Evolutionary conservation across 192 early-diverging fungal species (phyloP).

Genomic region (Gamsiella multidivaricata): DNA sequence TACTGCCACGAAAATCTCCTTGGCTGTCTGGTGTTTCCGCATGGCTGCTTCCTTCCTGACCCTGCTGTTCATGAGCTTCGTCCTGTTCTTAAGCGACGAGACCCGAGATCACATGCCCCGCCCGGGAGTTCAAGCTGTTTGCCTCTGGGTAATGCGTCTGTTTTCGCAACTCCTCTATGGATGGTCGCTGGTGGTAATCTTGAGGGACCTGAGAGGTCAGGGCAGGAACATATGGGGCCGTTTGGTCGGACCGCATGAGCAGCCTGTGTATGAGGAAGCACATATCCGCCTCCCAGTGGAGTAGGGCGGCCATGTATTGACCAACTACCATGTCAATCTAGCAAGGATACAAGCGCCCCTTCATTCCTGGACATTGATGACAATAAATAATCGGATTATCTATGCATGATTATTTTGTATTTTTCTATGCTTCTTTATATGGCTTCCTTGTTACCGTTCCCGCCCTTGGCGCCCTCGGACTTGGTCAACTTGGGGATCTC

Average conservation of each 20-base stretch:
- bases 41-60: not conserved
- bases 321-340: too few relatives aligned
- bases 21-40: not conserved
- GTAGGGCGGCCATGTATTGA: too few relatives aligned
- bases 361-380: too few relatives aligned
- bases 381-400: not conserved
- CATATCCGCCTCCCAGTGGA: too few relatives aligned
- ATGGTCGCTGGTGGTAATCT: slow-evolving; percentile 5
- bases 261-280: not conserved
- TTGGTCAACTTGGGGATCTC: slow-evolving; percentile 22
- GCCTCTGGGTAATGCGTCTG: not conserved
- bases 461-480: slow-evolving; percentile 41
- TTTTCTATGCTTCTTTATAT: slow-evolving; percentile 8
- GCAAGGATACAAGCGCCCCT: too few relatives aligned
- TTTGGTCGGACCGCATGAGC: not conserved
- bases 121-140: too few relatives aligned
- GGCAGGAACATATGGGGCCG: slow-evolving; percentile 7
- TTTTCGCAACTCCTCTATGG: not conserved
- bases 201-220: slow-evolving; percentile 1
- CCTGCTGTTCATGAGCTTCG: not conserved
- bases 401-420: not conserved
- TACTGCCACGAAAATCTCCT: not conserved
- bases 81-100: not conserved
- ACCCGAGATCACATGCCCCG: not conserved
- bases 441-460: slow-evolving; percentile 33